Evolutionary conservation across 345 rosid genomes (phyloP), one percentile per base, ranked within the genome.

Genomic region (Cardamine resedifolia): DNA sequence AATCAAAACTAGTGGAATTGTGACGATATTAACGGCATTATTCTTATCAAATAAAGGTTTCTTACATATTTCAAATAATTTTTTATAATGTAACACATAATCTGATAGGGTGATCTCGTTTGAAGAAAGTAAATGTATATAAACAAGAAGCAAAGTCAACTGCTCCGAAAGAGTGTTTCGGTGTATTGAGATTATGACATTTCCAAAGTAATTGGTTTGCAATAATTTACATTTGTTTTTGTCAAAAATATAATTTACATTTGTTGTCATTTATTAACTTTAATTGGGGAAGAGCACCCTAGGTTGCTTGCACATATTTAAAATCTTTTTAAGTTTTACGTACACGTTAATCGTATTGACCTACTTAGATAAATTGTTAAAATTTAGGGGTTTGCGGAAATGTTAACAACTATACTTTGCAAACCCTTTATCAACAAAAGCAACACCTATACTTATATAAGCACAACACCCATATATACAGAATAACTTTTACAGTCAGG

Each of bases 1-100:
- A 77, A 77, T 71, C 72, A 71, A 71, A 77, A 50, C 21, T 77
- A 77, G 80, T 71, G 80, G 80, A 65, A 28, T 20, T 49, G 48
- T 76, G 79, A 70, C 66, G 71, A 63, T 47, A 70, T 56, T 76
- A 47, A 77, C 70, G 66, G 56, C 66, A 58, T 49, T 71, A 65
- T 30, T 70, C 38, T 28, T 34, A 47, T 49, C 15, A 15, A 34
- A 45, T 55, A 36, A 43, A n/a, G 48, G n/a, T 43, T n/a, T 39
- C 18, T n/a, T 43, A 15, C 19, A 43, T 16, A 27, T 67, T 49
- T 58, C 30, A 3, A 24, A 10, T 19, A 3, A 7, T 36, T 10
- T 10, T 53, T 9, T 15, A 58, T 60, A 27, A 53, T 23, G 24
- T 27, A 52, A 75, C 18, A 50, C 38, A 31, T 75, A 44, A 31